These are phyloP conservation scores for Teratosphaeria pseudoeucalypti DNA, from an alignment of 2,329 filamentous ascomycete species.

Conservation along the genomic window DNA sequence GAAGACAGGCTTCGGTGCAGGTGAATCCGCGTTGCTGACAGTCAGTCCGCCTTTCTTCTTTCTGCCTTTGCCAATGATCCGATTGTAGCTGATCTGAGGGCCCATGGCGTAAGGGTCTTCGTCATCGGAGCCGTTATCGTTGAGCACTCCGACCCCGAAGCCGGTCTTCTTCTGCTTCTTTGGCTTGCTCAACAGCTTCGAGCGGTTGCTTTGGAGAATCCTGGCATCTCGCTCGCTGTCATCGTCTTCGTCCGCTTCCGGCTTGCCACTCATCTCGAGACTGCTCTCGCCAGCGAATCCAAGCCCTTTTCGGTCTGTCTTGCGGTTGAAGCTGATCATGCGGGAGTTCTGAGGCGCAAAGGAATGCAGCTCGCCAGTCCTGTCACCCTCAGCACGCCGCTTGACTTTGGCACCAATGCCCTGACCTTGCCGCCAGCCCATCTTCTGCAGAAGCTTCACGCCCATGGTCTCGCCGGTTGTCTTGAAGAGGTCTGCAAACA, in stretches of 20 bases:
- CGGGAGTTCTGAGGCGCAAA: conserved; percentile 76
- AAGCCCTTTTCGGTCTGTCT: conserved; percentile 60
- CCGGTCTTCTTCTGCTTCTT: conserved; percentile 53
- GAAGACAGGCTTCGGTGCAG: conserved; percentile 55
- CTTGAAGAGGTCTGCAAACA: conserved; percentile 47
- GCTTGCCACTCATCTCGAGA: conserved; percentile 25
- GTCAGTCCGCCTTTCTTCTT: conserved; percentile 41
- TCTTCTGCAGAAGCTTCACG: conserved; percentile 69
- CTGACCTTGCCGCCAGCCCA: conserved; percentile 95
- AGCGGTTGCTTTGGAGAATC: conserved; percentile 22
- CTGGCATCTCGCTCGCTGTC: conserved; percentile 24
- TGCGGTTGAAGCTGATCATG: conserved; percentile 56
- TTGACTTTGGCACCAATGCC: conserved; percentile 81
- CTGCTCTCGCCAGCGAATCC: conserved; percentile 53
- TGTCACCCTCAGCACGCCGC: conserved; percentile 59
- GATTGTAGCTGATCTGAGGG: conserved; percentile 79
- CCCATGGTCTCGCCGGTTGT: conserved; percentile 62
- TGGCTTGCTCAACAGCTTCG: conserved; percentile 12
- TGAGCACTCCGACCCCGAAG: conserved; percentile 79
- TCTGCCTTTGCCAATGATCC: conserved; percentile 69
- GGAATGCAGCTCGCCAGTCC: conserved; percentile 48
- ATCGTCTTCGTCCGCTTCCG: conserved; percentile 18
- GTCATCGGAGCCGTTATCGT: conserved; percentile 89
- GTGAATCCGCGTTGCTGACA: conserved; percentile 13
- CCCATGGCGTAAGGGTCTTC: conserved; percentile 91